Base-by-base conservation (phyloP, 78 protist species). In the Pigoraptor vietnamica region DNA sequence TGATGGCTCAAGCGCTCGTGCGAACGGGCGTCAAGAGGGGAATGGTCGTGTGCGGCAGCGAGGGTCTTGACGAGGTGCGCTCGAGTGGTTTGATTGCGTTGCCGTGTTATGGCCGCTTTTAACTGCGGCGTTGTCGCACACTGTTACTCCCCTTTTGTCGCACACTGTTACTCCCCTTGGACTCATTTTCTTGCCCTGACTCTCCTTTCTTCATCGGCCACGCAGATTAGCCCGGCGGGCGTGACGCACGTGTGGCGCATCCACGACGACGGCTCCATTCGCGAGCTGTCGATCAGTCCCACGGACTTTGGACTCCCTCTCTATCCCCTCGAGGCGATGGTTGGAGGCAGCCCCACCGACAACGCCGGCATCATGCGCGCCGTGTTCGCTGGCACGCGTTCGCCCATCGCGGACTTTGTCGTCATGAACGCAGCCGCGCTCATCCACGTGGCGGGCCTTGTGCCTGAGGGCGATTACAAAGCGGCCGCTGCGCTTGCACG, bases 41-140 rank as follows among this genome's bases (percentile, higher is more conserved):
- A 35, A 0, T 94, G 56, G 92, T 94, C 14, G 94, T 90, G 88
- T 90, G 81, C 33, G 90, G 89, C n/a, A 23, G 0, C 2, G 93
- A 92, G 24, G 93, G 94, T 0, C 88, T 94, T 81, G 96, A 94
- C 56, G 94, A 94, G 94, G 79, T 93, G n/a, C 23, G 89, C 79
- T 81, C 90, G 40, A 87, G 67, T 48, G 6, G 32, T 21, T 1
- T 40, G 67, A n/a, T 24, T 1, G 2, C 56, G 25, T 14, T 40
- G n/a, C n/a, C n/a, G n/a, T n/a, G n/a, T n/a, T n/a, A n/a, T n/a
- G n/a, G n/a, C n/a, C n/a, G n/a, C n/a, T n/a, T n/a, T n/a, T n/a
- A n/a, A n/a, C n/a, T n/a, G n/a, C n/a, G n/a, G 24, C 82, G 32
- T 23, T 23, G 23, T 2, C 14, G 82, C 82, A 19, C 82, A 2